These are phyloP conservation scores for Paramyrothecium roridum DNA, from an alignment of 2,329 filamentous ascomycete species.

Conservation along the genomic window DNA sequence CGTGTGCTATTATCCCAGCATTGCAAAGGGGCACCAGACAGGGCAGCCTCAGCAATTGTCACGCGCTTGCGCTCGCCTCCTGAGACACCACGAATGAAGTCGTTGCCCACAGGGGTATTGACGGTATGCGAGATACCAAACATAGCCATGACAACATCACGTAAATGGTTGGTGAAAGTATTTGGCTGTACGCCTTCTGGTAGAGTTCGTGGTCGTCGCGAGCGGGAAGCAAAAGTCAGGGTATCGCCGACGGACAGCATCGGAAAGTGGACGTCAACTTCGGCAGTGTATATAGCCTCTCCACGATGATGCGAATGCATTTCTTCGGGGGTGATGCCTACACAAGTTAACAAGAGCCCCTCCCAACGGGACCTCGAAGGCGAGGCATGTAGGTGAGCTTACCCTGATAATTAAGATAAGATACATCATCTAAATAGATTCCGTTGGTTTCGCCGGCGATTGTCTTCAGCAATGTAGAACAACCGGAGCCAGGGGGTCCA, in stretches of 20 bases:
- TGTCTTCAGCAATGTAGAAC: constrained; percentile 62
- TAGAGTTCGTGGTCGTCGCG: constrained; percentile 55
- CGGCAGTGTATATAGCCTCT: neutral
- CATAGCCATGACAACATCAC: constrained; percentile 58
- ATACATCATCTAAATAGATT: constrained; percentile 48
- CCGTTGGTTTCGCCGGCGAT: constrained; percentile 58
- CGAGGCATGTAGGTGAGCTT: no score
- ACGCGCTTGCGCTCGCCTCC: constrained; percentile 77
- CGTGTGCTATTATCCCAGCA: constrained; percentile 24
- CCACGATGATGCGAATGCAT: neutral
- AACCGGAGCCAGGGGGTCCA: constrained; percentile 56
- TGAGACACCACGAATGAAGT: constrained; percentile 65
- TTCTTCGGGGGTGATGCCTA: neutral
- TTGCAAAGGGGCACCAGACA: constrained; percentile 43
- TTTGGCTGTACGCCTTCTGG: constrained; percentile 49
- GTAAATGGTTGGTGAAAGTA: constrained; percentile 53
- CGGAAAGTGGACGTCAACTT: constrained; percentile 23
- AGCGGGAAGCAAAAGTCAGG: constrained; percentile 57
- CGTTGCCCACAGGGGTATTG: constrained; percentile 68
- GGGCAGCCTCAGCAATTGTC: constrained; percentile 66
- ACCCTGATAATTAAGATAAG: neutral
- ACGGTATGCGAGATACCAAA: constrained; percentile 73
- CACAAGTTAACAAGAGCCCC: no score
- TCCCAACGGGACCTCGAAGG: no score
- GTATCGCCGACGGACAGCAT: constrained; percentile 63